Evolutionary conservation across 73 alveolate genomes (phyloP).

Genomic region (Stentor coeruleus): DNA sequence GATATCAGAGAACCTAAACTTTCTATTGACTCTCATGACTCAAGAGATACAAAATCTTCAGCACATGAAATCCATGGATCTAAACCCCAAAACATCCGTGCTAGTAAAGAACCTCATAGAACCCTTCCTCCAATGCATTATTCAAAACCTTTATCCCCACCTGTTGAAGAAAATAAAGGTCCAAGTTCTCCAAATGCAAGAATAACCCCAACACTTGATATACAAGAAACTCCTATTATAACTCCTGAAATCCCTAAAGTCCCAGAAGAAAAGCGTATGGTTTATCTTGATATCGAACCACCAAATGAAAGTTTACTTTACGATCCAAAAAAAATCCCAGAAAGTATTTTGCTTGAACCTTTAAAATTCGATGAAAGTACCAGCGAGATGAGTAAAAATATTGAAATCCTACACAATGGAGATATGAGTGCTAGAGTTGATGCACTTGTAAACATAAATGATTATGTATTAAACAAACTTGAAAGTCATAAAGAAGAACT

Average conservation of each 20-base stretch:
- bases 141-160: neutral
- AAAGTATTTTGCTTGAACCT: conserved; percentile 16
- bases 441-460: neutral
- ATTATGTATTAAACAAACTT: neutral
- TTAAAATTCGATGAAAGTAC: neutral
- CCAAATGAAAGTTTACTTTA: too few species aligned
- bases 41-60: neutral
- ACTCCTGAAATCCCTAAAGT: neutral
- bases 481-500: conserved; percentile 19
- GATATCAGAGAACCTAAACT: neutral
- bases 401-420: neutral
- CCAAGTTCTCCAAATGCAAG: neutral
- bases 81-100: too few species aligned
- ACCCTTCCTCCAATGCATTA: neutral
- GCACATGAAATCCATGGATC: too few species aligned
- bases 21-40: too few species aligned
- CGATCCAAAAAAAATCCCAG: neutral
- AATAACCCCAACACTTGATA: too few species aligned
- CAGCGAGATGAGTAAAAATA: neutral
- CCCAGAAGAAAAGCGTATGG: too few species aligned
- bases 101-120: neutral
- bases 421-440: neutral
- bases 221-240: too few species aligned
- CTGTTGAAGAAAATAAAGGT: neutral
- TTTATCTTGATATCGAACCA: too few species aligned